phyloP scores from a whole-genome alignment of 2,329 filamentous ascomycete species.

The Ustulina deusta region DNA sequence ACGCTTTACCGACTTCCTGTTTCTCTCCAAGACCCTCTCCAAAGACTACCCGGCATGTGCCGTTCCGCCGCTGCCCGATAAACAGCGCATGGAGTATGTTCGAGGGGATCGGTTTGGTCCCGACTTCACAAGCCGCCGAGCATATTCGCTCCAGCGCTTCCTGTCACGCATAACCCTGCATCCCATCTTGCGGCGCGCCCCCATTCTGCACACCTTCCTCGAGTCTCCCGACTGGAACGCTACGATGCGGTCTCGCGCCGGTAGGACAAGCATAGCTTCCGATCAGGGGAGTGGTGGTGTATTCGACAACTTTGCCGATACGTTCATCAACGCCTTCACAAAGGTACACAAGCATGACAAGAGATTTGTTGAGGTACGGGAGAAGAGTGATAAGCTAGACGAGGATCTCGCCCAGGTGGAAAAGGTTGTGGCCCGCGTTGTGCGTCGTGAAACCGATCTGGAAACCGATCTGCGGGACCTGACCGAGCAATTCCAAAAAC shows the following conservation, averaged over 20 bases:
- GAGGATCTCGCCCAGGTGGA: conserved; percentile 94
- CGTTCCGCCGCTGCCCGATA: conserved; percentile 94
- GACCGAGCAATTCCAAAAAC: conserved; percentile 93
- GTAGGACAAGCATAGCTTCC: conserved; percentile 68
- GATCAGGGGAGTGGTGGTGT: conserved; percentile 72
- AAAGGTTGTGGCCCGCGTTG: conserved; percentile 93
- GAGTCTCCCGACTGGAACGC: conserved; percentile 97
- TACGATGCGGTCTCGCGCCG: conserved; percentile 84
- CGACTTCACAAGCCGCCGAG: conserved; percentile 90
- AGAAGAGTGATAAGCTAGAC: conserved; percentile 92
- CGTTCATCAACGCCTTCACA: conserved; percentile 95
- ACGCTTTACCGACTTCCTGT: conserved; percentile 97
- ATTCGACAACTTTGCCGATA: conserved; percentile 95
- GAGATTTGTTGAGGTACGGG: conserved; percentile 92
- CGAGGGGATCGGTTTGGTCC: conserved; percentile 93
- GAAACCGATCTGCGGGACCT: conserved; percentile 90
- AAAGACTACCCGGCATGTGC: conserved; percentile 92
- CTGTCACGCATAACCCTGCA: conserved; percentile 87
- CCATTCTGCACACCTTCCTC: conserved; percentile 88
- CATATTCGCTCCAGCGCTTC: conserved; percentile 92
- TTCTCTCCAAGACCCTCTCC: conserved; percentile 89
- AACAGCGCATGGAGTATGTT: conserved; percentile 99
- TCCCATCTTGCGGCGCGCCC: conserved; percentile 84
- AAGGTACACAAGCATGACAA: conserved; percentile 96
- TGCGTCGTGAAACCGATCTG: conserved; percentile 86